These are phyloP conservation scores for Sporobolomyces roseus DNA, from an alignment of 768 basidiomycete genomes.

Conservation along the genomic window DNA sequence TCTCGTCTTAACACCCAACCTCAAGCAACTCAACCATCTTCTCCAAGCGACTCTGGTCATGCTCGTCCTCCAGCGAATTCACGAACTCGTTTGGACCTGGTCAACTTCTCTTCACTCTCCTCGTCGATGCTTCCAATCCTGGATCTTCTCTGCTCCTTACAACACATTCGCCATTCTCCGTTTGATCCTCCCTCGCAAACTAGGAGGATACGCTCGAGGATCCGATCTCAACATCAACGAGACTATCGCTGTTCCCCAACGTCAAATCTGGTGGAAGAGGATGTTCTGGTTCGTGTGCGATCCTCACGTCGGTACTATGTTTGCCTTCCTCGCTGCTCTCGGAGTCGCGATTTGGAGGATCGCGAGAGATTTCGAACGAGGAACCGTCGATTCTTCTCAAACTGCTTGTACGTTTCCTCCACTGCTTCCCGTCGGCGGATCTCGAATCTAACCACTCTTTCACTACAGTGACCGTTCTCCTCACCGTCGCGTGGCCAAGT, in stretches of 20 bases:
- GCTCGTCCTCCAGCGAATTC: conserved; percentile 31
- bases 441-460: neutral
- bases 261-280: conserved; percentile 21
- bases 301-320: conserved; percentile 25
- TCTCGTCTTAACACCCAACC: conserved; percentile 37
- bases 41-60: conserved; percentile 35
- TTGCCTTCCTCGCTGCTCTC: conserved; percentile 30
- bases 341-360: conserved; percentile 37
- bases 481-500: conserved; percentile 39
- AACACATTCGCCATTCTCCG: conserved; percentile 36
- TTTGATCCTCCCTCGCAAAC: conserved; percentile 27
- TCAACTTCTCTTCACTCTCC: conserved; percentile 34
- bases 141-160: conserved; percentile 41
- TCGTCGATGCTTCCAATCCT: conserved; percentile 31
- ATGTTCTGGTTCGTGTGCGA: conserved; percentile 27
- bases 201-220: conserved; percentile 35
- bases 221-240: conserved; percentile 37
- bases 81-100: conserved; percentile 34
- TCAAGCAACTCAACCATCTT: conserved; percentile 25
- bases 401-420: conserved; percentile 26
- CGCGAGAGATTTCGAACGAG: conserved; percentile 28
- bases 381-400: conserved; percentile 35
- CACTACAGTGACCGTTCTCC: conserved; percentile 31
- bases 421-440: too few relatives aligned
- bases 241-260: conserved; percentile 20